Base-by-base conservation (phyloP, 345 rosid genomes). In the Murraya paniculata region DNA sequence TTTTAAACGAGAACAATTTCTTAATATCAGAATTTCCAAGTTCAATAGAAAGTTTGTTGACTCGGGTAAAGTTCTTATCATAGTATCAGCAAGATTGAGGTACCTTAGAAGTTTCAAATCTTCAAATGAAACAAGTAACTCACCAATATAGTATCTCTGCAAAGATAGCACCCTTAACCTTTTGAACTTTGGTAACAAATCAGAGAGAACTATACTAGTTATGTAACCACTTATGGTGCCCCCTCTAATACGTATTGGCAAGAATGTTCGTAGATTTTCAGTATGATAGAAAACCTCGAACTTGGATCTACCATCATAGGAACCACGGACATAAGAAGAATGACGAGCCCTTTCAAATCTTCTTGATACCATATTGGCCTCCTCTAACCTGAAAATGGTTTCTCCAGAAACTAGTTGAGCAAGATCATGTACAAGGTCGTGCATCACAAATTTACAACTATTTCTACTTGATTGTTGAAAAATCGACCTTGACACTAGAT, bases 121-220 rank as follows among this genome's bases (percentile, higher is more conserved):
- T 10, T 53, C 58, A 24, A 84, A 16, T 2, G 76, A 68, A 36
- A 25, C 11, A 7, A 81, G 85, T 4, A 84, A 31, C 30, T 39
- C 16, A 9, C 9, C 21, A 9, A 68, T 60, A 6, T 10, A 2
- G 38, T 79, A 84, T 13, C 73, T 41, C 14, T 58, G 13, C 18
- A 84, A 31, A 48, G 83, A 79, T 9, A 81, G 38, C 14, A 39
- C 82, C 78, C 82, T 76, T 30, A 81, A 45, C 9, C 10, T 55
- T 33, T 28, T 81, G 5, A 76, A 18, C 25, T 24, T 38, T 35
- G 48, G 82, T 7, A 84, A 13, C 70, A 81, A 58, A 53, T 66
- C 55, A 19, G 19, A 21, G 13, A 81, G 9, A 31, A 78, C 62
- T 7, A 4, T 28, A 27, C 5, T 13, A n/a, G 25, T 9, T 57